phyloP scores from a whole-genome alignment of 768 basidiomycete species.

The Suillus fuscotomentosus region DNA sequence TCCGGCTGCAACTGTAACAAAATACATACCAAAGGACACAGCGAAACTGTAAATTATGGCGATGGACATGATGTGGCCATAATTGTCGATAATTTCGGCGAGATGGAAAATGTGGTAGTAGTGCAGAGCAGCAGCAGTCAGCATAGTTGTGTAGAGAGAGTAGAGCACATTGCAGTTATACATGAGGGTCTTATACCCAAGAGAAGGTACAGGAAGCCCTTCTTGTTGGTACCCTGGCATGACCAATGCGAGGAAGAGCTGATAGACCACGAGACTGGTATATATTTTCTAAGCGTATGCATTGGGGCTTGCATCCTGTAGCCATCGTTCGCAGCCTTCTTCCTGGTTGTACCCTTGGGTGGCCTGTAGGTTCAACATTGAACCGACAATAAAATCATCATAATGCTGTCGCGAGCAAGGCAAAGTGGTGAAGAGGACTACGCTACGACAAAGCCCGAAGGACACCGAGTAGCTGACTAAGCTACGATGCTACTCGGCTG shows the following conservation, averaged over 20 bases:
- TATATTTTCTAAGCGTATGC: conserved; percentile 88
- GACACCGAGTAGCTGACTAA: too few relatives aligned
- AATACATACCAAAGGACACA: conserved; percentile 79
- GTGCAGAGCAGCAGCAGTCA: conserved; percentile 74
- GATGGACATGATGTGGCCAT: conserved; percentile 93
- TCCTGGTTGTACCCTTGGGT: too few relatives aligned
- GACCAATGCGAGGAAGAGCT: conserved; percentile 86
- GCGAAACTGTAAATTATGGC: conserved; percentile 89
- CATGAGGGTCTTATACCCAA: conserved; percentile 87
- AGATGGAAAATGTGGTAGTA: conserved; percentile 83
- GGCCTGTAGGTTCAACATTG: too few relatives aligned
- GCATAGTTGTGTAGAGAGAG: conserved; percentile 81
- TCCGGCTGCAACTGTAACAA: conserved; percentile 72
- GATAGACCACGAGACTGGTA: conserved; percentile 82
- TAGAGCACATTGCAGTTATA: conserved; percentile 96
- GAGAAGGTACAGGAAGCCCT: conserved; percentile 93
- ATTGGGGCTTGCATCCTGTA: conserved; percentile 89
- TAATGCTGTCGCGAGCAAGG: too few relatives aligned
- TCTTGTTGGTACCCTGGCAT: conserved; percentile 93
- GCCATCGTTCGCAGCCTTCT: too few relatives aligned
- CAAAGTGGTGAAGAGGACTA: too few relatives aligned
- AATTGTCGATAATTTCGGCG: conserved; percentile 94
- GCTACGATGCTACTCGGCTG: too few relatives aligned
- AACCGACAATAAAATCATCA: too few relatives aligned
- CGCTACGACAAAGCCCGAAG: too few relatives aligned